phyloP scores from a whole-genome alignment of 225 moss, liverwort and hornwort genomes.

The Sphagnum tenellum region DNA sequence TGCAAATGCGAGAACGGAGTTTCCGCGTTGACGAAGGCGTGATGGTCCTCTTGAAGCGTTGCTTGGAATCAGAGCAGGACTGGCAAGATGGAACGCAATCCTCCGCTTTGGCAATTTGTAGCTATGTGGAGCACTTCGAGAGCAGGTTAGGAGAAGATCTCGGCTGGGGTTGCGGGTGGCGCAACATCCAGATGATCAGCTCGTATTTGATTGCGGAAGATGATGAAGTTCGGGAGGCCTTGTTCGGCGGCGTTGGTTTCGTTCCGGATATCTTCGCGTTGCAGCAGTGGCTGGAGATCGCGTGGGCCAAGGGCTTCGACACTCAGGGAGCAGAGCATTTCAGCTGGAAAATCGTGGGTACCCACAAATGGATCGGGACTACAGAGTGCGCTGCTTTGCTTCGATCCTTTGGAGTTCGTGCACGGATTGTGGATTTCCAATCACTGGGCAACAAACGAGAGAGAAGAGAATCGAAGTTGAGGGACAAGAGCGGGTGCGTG shows the following conservation, averaged over 20 bases:
- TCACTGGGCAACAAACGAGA: slow-evolving; percentile 9
- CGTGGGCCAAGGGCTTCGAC: slow-evolving; percentile 71
- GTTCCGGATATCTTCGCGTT: slow-evolving; percentile 66
- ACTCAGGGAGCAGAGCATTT: slow-evolving; percentile 56
- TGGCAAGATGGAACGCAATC: slow-evolving; percentile 11
- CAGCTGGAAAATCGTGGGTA: slow-evolving; percentile 55
- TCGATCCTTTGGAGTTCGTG: slow-evolving; percentile 70
- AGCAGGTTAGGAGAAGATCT: slow-evolving; percentile 58
- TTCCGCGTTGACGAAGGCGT: slow-evolving; percentile 35
- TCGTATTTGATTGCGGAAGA: slow-evolving; percentile 46
- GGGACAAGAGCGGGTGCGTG: slow-evolving; percentile 10
- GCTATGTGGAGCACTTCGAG: slow-evolving; percentile 66
- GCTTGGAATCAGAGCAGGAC: slow-evolving; percentile 29
- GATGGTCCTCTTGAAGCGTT: slow-evolving; percentile 36
- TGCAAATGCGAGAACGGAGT: slow-evolving; percentile 37
- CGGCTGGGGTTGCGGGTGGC: slow-evolving; percentile 87
- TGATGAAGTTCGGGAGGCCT: slow-evolving; percentile 26
- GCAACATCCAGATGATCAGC: slow-evolving; percentile 72
- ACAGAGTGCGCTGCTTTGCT: slow-evolving; percentile 75
- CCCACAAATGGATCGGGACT: slow-evolving; percentile 78
- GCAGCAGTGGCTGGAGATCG: slow-evolving; percentile 73
- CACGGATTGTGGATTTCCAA: slow-evolving; percentile 66
- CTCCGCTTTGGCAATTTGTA: slow-evolving; percentile 41
- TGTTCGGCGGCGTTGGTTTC: slow-evolving; percentile 66
- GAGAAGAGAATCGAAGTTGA: neutral